These are phyloP conservation scores for Spergularia azorica DNA, from an alignment of 179 eudicot genomes.

Conservation along the genomic window DNA sequence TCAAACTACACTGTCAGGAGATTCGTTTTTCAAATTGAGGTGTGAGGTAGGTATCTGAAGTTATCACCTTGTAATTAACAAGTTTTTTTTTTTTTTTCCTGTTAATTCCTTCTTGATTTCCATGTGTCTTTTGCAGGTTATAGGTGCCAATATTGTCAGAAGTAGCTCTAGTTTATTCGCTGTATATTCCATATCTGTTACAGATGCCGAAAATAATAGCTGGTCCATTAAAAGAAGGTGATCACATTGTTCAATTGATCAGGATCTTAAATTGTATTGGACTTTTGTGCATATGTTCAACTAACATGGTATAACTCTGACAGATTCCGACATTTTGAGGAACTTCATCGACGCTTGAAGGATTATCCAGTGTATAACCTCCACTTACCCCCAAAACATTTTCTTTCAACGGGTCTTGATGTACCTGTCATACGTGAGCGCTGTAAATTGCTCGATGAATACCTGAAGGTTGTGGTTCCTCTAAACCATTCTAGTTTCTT, in stretches of 20 bases:
- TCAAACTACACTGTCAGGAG: slow-evolving; percentile 49
- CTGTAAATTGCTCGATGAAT: slow-evolving; percentile 85
- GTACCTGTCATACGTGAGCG: slow-evolving; percentile 87
- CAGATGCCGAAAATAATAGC: slow-evolving; percentile 71
- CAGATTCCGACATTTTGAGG: slow-evolving; percentile 98
- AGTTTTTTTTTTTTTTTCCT: background rate
- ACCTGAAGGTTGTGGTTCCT: slow-evolving; percentile 70
- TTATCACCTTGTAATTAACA: slow-evolving; percentile 18
- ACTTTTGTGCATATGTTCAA: slow-evolving; percentile 7
- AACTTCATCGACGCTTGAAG: slow-evolving; percentile 91
- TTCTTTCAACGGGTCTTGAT: slow-evolving; percentile 90
- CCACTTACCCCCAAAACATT: slow-evolving; percentile 97
- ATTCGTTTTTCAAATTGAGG: slow-evolving; percentile 85
- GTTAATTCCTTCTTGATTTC: slow-evolving; percentile 15
- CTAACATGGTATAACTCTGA: slow-evolving; percentile 26
- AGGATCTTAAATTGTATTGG: background rate
- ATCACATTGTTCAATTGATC: slow-evolving; percentile 1
- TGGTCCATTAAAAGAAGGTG: slow-evolving; percentile 99
- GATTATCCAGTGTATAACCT: slow-evolving; percentile 89
- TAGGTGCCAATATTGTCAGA: slow-evolving; percentile 88
- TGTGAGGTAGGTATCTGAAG: slow-evolving; percentile 89
- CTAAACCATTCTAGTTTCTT: slow-evolving; percentile 7
- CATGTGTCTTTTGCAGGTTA: slow-evolving; percentile 58
- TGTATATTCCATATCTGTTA: slow-evolving; percentile 86
- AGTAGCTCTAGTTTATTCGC: slow-evolving; percentile 90